A percentile compares a stretch with the other conserved stretches of the same genome.
Conservation (phyloP, 2,329 filamentous ascomycete species). For the Epichloe glyceriae region DNA sequence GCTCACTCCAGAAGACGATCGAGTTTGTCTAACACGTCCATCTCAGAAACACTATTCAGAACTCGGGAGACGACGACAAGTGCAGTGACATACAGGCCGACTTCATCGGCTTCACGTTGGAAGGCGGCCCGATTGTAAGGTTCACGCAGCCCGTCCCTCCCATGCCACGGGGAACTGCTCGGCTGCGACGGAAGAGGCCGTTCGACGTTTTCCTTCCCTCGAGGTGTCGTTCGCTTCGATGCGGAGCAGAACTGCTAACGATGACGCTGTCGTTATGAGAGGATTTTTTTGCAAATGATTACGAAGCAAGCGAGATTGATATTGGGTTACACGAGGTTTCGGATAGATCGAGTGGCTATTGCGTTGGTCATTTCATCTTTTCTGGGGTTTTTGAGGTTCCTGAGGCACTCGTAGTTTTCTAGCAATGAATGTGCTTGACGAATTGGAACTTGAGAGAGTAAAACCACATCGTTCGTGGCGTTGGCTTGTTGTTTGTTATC, state of each 20-base stretch:
- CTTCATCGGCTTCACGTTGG: slow-evolving; percentile 32
- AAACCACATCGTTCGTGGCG: too few species aligned
- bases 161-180: slow-evolving; percentile 20
- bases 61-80: slow-evolving; percentile 19
- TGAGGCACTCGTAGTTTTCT: too few species aligned
- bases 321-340: not conserved
- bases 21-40: not conserved
- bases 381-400: too few species aligned
- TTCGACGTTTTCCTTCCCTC: slow-evolving; percentile 27
- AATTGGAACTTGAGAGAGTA: too few species aligned
- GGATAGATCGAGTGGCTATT: not conserved
- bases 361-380: not conserved
- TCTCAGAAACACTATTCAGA: slow-evolving; percentile 24
- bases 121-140: slow-evolving; percentile 33
- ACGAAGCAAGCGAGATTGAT: not conserved
- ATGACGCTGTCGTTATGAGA: not conserved
- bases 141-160: slow-evolving; percentile 24
- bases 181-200: slow-evolving; percentile 21
- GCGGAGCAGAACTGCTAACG: slow-evolving; percentile 7
- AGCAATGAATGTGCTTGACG: too few species aligned
- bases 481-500: too few species aligned
- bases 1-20: not conserved
- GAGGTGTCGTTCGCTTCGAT: slow-evolving; percentile 21
- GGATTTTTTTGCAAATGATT: too few species aligned
- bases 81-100: slow-evolving; percentile 20